A percentile compares a stretch with the other conserved stretches of the same genome.
phyloP scores from a whole-genome alignment of 2,329 filamentous ascomycete species.

The Helminthosporium solani region DNA sequence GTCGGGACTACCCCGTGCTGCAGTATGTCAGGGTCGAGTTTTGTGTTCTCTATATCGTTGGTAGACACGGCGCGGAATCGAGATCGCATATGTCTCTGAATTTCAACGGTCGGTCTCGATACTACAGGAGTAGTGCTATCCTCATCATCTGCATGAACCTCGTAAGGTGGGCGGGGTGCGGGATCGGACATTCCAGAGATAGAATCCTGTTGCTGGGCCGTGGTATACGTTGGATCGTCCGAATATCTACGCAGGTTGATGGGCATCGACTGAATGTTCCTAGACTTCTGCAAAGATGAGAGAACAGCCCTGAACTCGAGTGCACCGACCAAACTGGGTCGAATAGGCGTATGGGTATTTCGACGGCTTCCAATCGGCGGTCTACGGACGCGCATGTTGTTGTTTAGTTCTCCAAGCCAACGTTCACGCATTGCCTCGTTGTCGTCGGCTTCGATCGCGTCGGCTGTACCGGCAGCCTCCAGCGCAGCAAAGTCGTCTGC shows the following conservation, averaged over 20 bases:
- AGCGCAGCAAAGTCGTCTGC: slow-evolving; percentile 64
- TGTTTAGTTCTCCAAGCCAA: slow-evolving; percentile 77
- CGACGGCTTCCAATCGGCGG: slow-evolving; percentile 65
- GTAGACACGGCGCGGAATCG: slow-evolving; percentile 59
- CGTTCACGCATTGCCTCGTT: slow-evolving; percentile 64
- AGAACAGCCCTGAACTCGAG: slow-evolving; percentile 91
- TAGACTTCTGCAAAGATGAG: slow-evolving; percentile 79
- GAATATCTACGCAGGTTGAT: slow-evolving; percentile 71
- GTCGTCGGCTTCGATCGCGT: slow-evolving; percentile 56
- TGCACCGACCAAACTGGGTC: slow-evolving; percentile 89
- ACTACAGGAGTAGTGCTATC: slow-evolving; percentile 23
- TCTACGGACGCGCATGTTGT: slow-evolving; percentile 86
- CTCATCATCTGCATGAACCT: slow-evolving; percentile 22
- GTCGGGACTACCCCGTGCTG: slow-evolving; percentile 33
- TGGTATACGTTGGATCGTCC: slow-evolving; percentile 57
- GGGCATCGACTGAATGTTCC: slow-evolving; percentile 70
- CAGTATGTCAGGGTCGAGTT: slow-evolving; percentile 44
- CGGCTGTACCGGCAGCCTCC: slow-evolving; percentile 60
- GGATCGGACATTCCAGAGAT: slow-evolving; percentile 53
- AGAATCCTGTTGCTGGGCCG: slow-evolving; percentile 49
- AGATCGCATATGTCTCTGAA: slow-evolving; percentile 26
- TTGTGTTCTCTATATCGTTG: slow-evolving; percentile 55
- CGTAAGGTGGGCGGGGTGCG: slow-evolving; percentile 40
- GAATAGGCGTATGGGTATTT: slow-evolving; percentile 77
- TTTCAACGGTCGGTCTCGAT: slow-evolving; percentile 31